Evolutionary conservation across 495 filamentous ascomycete species (phyloP).

Genomic region (Penicillium chermesinum): DNA sequence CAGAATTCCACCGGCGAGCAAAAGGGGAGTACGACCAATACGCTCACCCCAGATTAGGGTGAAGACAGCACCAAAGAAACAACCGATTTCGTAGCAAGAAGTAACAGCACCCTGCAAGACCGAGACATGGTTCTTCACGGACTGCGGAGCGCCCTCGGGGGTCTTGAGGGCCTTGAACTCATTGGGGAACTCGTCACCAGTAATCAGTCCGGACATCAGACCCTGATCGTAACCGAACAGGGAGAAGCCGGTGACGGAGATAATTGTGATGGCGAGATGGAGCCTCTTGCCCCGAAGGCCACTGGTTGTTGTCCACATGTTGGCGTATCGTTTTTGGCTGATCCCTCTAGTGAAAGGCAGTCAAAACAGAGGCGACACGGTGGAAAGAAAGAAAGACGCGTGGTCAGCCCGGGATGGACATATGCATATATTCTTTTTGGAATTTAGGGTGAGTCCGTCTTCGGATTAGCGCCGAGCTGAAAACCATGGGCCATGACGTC

Average conservation of each 20-base stretch:
- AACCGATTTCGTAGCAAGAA: conserved; percentile 75
- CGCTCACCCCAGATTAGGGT: conserved; percentile 62
- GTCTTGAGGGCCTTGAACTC: conserved; percentile 58
- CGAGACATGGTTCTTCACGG: conserved; percentile 39
- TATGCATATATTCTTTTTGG: neutral
- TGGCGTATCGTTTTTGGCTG: conserved; percentile 10
- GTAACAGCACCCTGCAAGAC: conserved; percentile 76
- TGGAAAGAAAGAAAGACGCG: conserved; percentile 1
- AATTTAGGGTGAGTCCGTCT: neutral
- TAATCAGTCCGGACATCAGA: conserved; percentile 76
- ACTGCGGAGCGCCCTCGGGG: neutral
- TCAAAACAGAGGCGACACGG: neutral
- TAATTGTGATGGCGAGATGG: conserved; percentile 34
- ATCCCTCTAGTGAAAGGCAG: neutral
- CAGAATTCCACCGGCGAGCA: conserved; percentile 58
- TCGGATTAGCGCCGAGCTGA: neutral
- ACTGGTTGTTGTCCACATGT: conserved; percentile 38
- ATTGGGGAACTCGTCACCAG: conserved; percentile 58
- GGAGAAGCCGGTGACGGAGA: conserved; percentile 57
- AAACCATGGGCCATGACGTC: neutral
- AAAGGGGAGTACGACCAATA: conserved; percentile 58
- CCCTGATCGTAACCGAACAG: conserved; percentile 71
- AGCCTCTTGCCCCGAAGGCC: conserved; percentile 35
- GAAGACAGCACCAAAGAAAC: conserved; percentile 69
- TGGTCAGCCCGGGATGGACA: neutral